phyloP scores from a whole-genome alignment of 2,329 filamentous ascomycete genomes.

The Apiospora aurea region DNA sequence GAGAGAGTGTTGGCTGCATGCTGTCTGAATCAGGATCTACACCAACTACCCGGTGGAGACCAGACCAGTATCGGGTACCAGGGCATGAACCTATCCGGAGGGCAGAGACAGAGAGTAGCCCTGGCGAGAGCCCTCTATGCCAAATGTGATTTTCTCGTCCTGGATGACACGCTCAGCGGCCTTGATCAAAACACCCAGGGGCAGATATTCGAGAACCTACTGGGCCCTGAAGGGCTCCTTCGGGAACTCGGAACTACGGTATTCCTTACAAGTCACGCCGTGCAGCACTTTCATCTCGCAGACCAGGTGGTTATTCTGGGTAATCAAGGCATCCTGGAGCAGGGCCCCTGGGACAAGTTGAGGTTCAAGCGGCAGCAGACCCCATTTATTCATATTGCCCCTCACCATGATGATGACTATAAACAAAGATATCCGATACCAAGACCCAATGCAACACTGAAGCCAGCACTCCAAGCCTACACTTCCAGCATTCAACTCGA shows the following conservation, averaged over 20 bases:
- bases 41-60: constrained; percentile 33
- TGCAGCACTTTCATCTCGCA: no score
- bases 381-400: no score
- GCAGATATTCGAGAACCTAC: constrained; percentile 39
- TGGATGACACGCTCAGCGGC: constrained; percentile 48
- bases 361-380: no score
- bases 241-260: constrained; percentile 40
- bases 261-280: constrained; percentile 26
- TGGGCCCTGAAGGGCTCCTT: constrained; percentile 42
- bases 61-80: constrained; percentile 32
- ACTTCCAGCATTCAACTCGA: no score
- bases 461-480: no score
- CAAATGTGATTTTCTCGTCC: constrained; percentile 38
- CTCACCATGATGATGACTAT: no score
- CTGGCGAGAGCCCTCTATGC: constrained; percentile 47
- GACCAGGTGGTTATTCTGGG: no score
- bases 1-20: constrained; percentile 35
- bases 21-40: constrained; percentile 37
- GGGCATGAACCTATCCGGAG: constrained; percentile 40
- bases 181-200: constrained; percentile 45
- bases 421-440: no score
- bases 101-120: constrained; percentile 41
- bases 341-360: no score
- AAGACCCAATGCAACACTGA: no score
- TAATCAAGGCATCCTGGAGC: no score